phyloP scores from a whole-genome alignment of 768 basidiomycete species.

The Cantharellus anzutake region DNA sequence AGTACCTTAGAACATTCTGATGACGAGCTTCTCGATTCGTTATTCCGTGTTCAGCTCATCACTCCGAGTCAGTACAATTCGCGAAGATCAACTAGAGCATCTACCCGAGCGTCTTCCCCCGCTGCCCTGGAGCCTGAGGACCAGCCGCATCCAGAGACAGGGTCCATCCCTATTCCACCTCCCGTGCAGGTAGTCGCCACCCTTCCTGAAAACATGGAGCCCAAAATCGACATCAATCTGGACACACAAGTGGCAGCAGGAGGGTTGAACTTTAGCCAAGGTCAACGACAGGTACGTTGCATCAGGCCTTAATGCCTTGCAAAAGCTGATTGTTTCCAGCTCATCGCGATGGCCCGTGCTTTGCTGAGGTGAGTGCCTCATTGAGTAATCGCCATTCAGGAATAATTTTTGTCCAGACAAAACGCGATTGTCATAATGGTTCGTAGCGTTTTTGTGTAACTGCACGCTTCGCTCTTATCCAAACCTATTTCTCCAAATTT shows the following conservation, averaged over 20 bases:
- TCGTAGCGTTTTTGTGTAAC: background rate
- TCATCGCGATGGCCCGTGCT: slow-evolving; percentile 74
- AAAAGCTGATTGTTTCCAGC: slow-evolving; percentile 5
- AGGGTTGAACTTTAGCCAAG: slow-evolving; percentile 82
- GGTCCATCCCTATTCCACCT: slow-evolving; percentile 21
- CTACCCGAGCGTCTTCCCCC: background rate
- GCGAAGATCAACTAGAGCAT: slow-evolving; percentile 28
- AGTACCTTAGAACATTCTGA: slow-evolving; percentile 46
- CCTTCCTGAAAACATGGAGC: slow-evolving; percentile 23
- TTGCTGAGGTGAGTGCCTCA: slow-evolving; percentile 26
- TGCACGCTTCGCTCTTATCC: too few relatives aligned
- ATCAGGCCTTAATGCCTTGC: slow-evolving; percentile 2
- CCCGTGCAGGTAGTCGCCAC: background rate
- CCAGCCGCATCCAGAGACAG: slow-evolving; percentile 17
- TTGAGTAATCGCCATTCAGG: background rate
- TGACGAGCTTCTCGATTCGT: slow-evolving; percentile 57
- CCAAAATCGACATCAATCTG: slow-evolving; percentile 34
- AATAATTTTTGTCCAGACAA: slow-evolving; percentile 12
- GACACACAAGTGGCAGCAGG: slow-evolving; percentile 71
- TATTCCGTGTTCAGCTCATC: slow-evolving; percentile 66
- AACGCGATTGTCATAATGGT: slow-evolving; percentile 57
- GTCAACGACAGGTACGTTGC: slow-evolving; percentile 48
- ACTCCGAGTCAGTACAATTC: slow-evolving; percentile 28
- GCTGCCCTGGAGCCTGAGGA: slow-evolving; percentile 26
- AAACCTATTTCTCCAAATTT: background rate